Evolutionary conservation across 371 early-diverging fungal genomes (phyloP).

Genomic region (Entomophthora muscae): DNA sequence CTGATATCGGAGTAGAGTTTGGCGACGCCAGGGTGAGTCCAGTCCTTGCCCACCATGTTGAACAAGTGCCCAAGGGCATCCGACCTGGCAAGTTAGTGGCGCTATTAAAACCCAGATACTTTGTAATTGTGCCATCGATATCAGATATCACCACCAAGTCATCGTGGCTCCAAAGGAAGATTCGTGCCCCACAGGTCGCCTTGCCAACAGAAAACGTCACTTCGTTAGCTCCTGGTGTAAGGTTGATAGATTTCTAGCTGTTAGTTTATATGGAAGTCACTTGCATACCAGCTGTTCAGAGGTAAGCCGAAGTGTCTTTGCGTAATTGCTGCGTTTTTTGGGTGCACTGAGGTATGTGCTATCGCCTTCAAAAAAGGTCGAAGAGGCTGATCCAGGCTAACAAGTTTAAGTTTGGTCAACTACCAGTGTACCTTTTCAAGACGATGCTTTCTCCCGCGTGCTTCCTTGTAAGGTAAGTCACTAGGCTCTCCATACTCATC

Average conservation of each 20-base stretch:
- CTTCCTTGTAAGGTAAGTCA: background rate
- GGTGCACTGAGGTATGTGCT: too few species aligned
- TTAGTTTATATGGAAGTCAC: background rate
- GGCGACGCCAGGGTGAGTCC: constrained; percentile 97
- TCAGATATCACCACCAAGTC: constrained; percentile 93
- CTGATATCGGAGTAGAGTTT: constrained; percentile 86
- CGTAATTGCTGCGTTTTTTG: constrained; percentile 33
- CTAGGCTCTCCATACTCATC: background rate
- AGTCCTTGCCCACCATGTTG: constrained; percentile 96
- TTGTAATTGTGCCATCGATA: constrained; percentile 99
- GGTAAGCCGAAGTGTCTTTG: constrained; percentile 77
- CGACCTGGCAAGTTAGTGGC: constrained; percentile 57
- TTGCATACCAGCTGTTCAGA: constrained; percentile 59
- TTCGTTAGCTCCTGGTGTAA: constrained; percentile 80
- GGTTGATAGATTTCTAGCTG: constrained; percentile 36
- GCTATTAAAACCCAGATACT: constrained; percentile 18
- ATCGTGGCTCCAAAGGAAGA: constrained; percentile 79
- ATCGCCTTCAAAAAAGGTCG: too few species aligned
- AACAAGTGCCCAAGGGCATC: constrained; percentile 96
- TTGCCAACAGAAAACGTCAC: constrained; percentile 75
- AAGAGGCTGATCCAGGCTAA: too few species aligned
- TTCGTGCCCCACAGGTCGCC: constrained; percentile 57
- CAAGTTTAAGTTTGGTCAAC: too few species aligned
- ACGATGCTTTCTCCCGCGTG: background rate
- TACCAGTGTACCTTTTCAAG: background rate